These are phyloP conservation scores for Macrophomina pseudophaseolina DNA, from an alignment of 2,329 filamentous ascomycete genomes.

Conservation along the genomic window DNA sequence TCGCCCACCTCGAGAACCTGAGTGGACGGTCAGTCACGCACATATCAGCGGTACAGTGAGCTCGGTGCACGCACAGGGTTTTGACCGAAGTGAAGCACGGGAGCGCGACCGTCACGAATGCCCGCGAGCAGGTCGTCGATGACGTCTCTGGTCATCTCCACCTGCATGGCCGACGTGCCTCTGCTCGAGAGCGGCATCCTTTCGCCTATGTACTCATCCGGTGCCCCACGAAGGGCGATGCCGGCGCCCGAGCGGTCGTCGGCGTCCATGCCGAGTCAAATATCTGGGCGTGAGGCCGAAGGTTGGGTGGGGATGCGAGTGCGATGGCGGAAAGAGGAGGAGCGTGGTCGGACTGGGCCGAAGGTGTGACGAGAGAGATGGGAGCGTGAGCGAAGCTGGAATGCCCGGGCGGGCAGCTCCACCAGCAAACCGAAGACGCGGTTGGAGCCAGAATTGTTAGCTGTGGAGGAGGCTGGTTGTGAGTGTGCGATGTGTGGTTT, in stretches of 20 bases:
- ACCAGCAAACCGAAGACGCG: conserved; percentile 19
- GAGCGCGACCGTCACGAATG: conserved; percentile 42
- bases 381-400: conserved; percentile 20
- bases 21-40: conserved; percentile 35
- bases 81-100: conserved; percentile 46
- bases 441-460: conserved; percentile 17
- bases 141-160: conserved; percentile 48
- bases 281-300: not conserved
- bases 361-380: not conserved
- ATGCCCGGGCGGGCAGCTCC: conserved; percentile 25
- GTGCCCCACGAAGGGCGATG: conserved; percentile 47
- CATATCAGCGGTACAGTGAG: not conserved
- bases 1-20: conserved; percentile 63
- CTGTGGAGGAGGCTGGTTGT: not conserved
- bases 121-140: conserved; percentile 48
- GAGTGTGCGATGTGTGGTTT: not conserved
- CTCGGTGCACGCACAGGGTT: conserved; percentile 42
- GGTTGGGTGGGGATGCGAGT: not conserved
- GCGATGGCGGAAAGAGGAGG: conserved; percentile 10
- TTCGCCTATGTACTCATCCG: conserved; percentile 42
- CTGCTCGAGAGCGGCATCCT: conserved; percentile 35
- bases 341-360: conserved; percentile 18
- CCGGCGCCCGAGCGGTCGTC: conserved; percentile 35
- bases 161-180: conserved; percentile 47
- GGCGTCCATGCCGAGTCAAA: conserved; percentile 37